Conservation (phyloP, 305 asterid species). For the Withania somnifera region DNA sequence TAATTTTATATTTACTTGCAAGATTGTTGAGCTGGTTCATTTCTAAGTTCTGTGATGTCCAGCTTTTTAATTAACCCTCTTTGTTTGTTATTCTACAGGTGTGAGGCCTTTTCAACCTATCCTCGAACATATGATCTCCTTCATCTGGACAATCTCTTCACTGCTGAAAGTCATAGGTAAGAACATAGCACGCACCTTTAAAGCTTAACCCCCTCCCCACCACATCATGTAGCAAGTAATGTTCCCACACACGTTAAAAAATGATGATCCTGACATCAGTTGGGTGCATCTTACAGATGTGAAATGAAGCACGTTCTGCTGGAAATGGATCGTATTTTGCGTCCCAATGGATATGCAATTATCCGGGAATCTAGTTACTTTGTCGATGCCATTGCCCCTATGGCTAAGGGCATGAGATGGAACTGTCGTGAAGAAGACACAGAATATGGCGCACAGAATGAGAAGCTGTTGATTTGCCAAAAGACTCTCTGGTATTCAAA, state of each 20-base stretch:
- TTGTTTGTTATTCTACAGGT: constrained; percentile 32
- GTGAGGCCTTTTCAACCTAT: constrained; percentile 97
- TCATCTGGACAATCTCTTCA: constrained; percentile 78
- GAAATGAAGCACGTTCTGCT: constrained; percentile 81
- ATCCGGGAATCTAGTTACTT: constrained; percentile 74
- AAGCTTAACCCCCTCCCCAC: not conserved
- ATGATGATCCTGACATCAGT: not conserved
- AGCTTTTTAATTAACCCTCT: not conserved
- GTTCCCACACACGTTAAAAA: not conserved
- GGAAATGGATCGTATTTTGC: constrained; percentile 90
- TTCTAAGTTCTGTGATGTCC: not conserved
- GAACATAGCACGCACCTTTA: not conserved
- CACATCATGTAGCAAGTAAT: not conserved
- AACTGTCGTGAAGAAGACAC: constrained; percentile 72
- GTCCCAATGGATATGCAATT: constrained; percentile 80
- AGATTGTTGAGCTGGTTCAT: not conserved
- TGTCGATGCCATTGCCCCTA: constrained; percentile 44
- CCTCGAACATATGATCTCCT: constrained; percentile 98
- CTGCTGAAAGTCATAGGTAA: constrained; percentile 91
- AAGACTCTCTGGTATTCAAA: constrained; percentile 89
- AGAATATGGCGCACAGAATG: constrained; percentile 46
- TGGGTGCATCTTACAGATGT: constrained; percentile 41
- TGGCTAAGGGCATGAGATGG: constrained; percentile 90
- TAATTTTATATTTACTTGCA: constrained; percentile 10
- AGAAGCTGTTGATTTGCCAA: constrained; percentile 81